These are phyloP conservation scores for Sarocladium oryzae DNA, from an alignment of 2,329 filamentous ascomycete species.

Conservation along the genomic window DNA sequence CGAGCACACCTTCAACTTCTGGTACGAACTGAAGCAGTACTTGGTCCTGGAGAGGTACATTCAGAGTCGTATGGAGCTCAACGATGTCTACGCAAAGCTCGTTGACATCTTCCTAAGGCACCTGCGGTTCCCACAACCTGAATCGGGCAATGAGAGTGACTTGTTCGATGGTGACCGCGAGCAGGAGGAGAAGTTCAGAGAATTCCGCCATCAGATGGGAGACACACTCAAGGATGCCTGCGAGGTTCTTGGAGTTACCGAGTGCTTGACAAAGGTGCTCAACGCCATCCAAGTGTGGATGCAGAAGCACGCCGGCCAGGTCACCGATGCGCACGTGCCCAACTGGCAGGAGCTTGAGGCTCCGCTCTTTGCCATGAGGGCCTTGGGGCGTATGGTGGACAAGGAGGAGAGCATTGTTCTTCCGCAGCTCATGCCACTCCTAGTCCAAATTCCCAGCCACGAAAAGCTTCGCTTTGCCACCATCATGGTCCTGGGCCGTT, in stretches of 20 bases:
- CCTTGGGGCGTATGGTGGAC: slow-evolving; percentile 94
- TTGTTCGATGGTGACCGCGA: slow-evolving; percentile 94
- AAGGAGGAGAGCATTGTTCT: slow-evolving; percentile 81
- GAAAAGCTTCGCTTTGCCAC: slow-evolving; percentile 98
- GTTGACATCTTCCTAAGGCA: slow-evolving; percentile 92
- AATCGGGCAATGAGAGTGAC: slow-evolving; percentile 68
- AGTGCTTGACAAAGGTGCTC: slow-evolving; percentile 86
- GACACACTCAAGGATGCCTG: slow-evolving; percentile 97
- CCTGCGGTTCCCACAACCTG: slow-evolving; percentile 76
- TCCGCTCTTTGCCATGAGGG: slow-evolving; percentile 88
- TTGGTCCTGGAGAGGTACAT: slow-evolving; percentile 86
- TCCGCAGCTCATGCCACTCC: slow-evolving; percentile 83
- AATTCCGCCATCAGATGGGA: slow-evolving; percentile 95
- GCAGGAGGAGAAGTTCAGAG: slow-evolving; percentile 92
- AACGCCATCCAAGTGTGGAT: slow-evolving; percentile 84
- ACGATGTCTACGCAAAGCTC: slow-evolving; percentile 79
- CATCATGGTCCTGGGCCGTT: slow-evolving; percentile 93
- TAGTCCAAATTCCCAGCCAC: slow-evolving; percentile 90
- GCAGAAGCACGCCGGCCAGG: slow-evolving; percentile 69
- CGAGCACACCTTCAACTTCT: slow-evolving; percentile 90
- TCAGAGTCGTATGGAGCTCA: slow-evolving; percentile 66
- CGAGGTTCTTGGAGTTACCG: slow-evolving; percentile 88
- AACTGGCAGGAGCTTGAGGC: slow-evolving; percentile 97
- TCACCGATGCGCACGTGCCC: slow-evolving; percentile 68
- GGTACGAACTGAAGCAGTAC: slow-evolving; percentile 98